phyloP scores from a whole-genome alignment of 1,139 yeast species.

The Geotrichum fermentans region DNA sequence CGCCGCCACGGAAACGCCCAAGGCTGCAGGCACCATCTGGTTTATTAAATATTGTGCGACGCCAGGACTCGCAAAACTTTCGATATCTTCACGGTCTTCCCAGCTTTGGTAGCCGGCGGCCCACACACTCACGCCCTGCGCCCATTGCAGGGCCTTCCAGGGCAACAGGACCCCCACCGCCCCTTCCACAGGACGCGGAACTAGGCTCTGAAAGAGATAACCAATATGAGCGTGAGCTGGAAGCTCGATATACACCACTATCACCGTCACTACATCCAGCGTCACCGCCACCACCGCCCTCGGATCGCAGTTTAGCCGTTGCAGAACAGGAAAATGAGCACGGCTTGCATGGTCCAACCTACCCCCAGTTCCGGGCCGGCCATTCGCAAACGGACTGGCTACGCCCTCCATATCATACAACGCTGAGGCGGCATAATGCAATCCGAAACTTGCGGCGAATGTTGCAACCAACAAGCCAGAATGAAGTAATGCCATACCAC shows the following conservation, averaged over 20 bases:
- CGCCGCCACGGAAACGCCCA: constrained; percentile 11
- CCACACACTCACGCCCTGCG: background rate
- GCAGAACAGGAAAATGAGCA: too few relatives aligned
- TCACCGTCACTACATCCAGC: background rate
- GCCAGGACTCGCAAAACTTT: background rate
- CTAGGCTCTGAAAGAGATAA: constrained; percentile 4
- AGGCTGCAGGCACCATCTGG: background rate
- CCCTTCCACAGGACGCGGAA: background rate
- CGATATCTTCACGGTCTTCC: constrained; percentile 1
- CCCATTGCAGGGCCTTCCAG: background rate
- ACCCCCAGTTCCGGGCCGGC: too few relatives aligned
- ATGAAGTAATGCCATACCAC: constrained; percentile 1
- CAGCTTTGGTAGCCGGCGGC: background rate
- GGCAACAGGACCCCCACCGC: background rate
- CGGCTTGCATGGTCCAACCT: too few relatives aligned
- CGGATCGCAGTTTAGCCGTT: too few relatives aligned
- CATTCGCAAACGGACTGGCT: too few relatives aligned
- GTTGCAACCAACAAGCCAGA: constrained; percentile 6
- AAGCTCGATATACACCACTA: constrained; percentile 2
- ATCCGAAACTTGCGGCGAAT: constrained; percentile 14
- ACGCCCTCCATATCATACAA: constrained; percentile 11
- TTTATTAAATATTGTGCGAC: background rate
- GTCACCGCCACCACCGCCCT: background rate
- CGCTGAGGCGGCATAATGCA: constrained; percentile 11
- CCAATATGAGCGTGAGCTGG: constrained; percentile 7